Evolutionary conservation across 495 filamentous ascomycete genomes (phyloP).

Genomic region (Aspergillus ellipticus): DNA sequence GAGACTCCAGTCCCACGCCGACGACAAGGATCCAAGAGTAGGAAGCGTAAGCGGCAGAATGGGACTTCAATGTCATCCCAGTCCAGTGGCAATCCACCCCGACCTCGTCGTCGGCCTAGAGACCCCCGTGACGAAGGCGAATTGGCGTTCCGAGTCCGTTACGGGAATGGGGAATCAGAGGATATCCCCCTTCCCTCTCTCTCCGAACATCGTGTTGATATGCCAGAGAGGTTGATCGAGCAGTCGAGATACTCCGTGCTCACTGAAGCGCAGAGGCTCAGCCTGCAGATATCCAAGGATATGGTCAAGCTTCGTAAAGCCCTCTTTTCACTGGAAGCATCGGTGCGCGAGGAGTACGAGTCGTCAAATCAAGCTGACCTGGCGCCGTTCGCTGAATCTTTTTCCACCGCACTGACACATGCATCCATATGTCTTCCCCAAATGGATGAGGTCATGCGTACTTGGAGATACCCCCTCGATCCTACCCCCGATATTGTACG

Average conservation of each 20-base stretch:
- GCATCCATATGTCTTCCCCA: slow-evolving; percentile 48
- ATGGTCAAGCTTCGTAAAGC: slow-evolving; percentile 55
- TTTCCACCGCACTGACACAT: slow-evolving; percentile 45
- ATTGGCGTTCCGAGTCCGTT: slow-evolving; percentile 52
- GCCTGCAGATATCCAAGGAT: slow-evolving; percentile 51
- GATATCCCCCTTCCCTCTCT: slow-evolving; percentile 44
- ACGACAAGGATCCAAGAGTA: slow-evolving; percentile 35
- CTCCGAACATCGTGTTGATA: slow-evolving; percentile 24
- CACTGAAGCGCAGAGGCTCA: slow-evolving; percentile 48
- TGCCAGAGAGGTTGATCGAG: slow-evolving; percentile 32
- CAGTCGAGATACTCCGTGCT: slow-evolving; percentile 41
- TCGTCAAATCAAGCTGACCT: slow-evolving; percentile 21
- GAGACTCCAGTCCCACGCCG: slow-evolving; percentile 19
- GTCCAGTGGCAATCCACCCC: slow-evolving; percentile 39
- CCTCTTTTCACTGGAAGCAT: slow-evolving; percentile 51
- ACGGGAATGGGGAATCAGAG: slow-evolving; percentile 60
- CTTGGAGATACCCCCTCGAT: slow-evolving; percentile 60
- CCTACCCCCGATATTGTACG: slow-evolving; percentile 49
- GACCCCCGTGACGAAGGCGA: slow-evolving; percentile 30
- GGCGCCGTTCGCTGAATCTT: slow-evolving; percentile 35
- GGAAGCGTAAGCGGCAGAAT: slow-evolving; percentile 58
- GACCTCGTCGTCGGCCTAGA: slow-evolving; percentile 36
- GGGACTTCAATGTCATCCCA: slow-evolving; percentile 41
- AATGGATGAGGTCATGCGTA: slow-evolving; percentile 53
- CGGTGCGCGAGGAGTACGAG: slow-evolving; percentile 24